These are phyloP conservation scores for Brassica carinata DNA, from an alignment of 345 rosid genomes.

Conservation along the genomic window DNA sequence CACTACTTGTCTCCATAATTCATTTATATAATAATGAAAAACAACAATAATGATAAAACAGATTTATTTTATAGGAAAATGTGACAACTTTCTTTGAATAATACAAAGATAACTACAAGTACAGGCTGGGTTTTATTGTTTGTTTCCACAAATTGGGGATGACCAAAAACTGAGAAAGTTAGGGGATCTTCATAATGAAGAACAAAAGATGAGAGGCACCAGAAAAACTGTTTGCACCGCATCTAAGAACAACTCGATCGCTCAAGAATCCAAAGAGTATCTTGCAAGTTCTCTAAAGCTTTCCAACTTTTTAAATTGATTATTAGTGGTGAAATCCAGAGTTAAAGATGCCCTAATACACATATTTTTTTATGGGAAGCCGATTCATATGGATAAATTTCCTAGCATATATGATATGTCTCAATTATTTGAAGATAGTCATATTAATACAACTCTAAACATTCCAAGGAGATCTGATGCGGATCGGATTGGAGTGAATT, in stretches of 20 bases:
- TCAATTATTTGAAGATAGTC: neutral
- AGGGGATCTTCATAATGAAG: neutral
- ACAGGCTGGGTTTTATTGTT: constrained; percentile 40
- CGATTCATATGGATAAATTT: neutral
- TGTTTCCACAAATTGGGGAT: constrained; percentile 37
- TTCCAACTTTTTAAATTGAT: neutral
- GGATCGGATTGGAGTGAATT: neutral
- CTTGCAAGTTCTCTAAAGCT: neutral
- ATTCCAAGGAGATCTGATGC: neutral
- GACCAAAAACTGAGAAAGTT: neutral
- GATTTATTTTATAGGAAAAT: neutral
- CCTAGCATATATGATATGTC: neutral
- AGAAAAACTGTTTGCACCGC: neutral
- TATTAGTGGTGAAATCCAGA: neutral
- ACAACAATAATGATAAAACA: neutral
- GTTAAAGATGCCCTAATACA: neutral
- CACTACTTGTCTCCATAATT: constrained; percentile 20
- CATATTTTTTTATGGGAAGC: neutral
- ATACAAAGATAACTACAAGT: constrained; percentile 27
- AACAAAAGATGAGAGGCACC: neutral
- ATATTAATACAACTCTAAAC: neutral
- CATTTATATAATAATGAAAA: constrained; percentile 4
- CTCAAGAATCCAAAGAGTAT: neutral
- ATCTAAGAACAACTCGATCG: neutral
- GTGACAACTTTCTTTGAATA: constrained; percentile 19